Evolutionary conservation across 192 early-diverging fungal species (phyloP), one percentile per base, ranked within the genome.

Genomic region (Coemansia sp.): DNA sequence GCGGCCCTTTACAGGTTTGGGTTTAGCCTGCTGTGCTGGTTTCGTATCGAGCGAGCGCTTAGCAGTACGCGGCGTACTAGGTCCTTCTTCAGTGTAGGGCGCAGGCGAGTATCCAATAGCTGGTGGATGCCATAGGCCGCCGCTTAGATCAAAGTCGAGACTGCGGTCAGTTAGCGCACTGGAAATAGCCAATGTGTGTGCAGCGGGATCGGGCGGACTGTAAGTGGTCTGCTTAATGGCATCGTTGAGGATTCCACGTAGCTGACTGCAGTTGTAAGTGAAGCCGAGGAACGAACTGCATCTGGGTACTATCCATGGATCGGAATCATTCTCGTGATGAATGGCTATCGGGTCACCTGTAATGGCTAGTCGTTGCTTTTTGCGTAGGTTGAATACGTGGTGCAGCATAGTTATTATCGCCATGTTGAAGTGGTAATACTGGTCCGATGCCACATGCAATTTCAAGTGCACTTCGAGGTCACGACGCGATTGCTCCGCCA

Each of bases 341-440:
- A 84, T 76, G 29, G 73, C 62, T 13, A 78, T 41, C 15, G 57
- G 18, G 4, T 53, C 61, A 11, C 65, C 33, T 33, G 44, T 60
- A 34, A 66, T 55, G n/a, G 71, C 73, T 15, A 83, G 53, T 12
- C 81, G 70, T 50, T 83, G 76, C 71, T 73, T 69, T 41, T 76
- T 75, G 65, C 83, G 78, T 52, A 84, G 71, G 52, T 84, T 77
- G 61, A 80, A 80, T 12, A 84, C 72, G 36, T 75, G 78, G 68
- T 84, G 83, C 49, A 84, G 83, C 75, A 84, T 80, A 2, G 83
- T 84, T 20, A 84, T 79, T 4, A 84, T 80, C 22, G 77, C 78
- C 83, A 84, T 84, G 69, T 84, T 84, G 62, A 80, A 84, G 64
- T 84, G 78, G 65, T 84, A 84, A 66, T 77, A 80, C 72, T 84